phyloP scores from a whole-genome alignment of 2,329 filamentous ascomycete genomes.

The Helminthosporium solani region DNA sequence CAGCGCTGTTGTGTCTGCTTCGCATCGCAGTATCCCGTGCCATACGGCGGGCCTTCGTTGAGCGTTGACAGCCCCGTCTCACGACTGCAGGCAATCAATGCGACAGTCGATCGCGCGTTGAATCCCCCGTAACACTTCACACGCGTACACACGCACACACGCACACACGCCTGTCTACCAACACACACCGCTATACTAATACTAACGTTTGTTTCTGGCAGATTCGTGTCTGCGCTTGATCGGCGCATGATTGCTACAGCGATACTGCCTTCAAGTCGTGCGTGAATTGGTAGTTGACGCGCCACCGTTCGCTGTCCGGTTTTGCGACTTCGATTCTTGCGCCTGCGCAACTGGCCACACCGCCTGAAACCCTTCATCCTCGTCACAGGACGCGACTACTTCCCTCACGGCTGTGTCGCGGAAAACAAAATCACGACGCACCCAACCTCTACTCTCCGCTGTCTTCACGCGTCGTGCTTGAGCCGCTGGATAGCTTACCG shows the following conservation, averaged over 20 bases:
- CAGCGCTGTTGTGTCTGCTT: slow-evolving; percentile 32
- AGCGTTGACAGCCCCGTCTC: slow-evolving; percentile 42
- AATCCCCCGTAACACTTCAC: slow-evolving; percentile 27
- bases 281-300: slow-evolving; percentile 29
- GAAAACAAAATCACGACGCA: slow-evolving; percentile 19
- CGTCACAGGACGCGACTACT: slow-evolving; percentile 17
- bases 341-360: slow-evolving; percentile 23
- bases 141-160: slow-evolving; percentile 1
- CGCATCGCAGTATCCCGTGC: slow-evolving; percentile 22
- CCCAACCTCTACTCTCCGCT: slow-evolving; percentile 18
- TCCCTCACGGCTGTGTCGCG: slow-evolving; percentile 15
- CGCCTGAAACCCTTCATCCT: slow-evolving; percentile 10
- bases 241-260: slow-evolving; percentile 31
- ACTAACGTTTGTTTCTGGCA: slow-evolving; percentile 40
- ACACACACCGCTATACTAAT: no score
- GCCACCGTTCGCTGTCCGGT: slow-evolving; percentile 17
- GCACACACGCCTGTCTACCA: slow-evolving; percentile 26
- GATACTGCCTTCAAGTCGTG: slow-evolving; percentile 19
- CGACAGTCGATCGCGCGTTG: slow-evolving; percentile 26
- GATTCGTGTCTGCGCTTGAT: slow-evolving; percentile 26
- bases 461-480: slow-evolving; percentile 17
- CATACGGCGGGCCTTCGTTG: slow-evolving; percentile 29
- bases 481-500: slow-evolving; percentile 10
- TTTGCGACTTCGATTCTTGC: slow-evolving; percentile 27
- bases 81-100: slow-evolving; percentile 34